Base-by-base conservation (phyloP, 345 rosid species). In the Ceriops tagal region DNA sequence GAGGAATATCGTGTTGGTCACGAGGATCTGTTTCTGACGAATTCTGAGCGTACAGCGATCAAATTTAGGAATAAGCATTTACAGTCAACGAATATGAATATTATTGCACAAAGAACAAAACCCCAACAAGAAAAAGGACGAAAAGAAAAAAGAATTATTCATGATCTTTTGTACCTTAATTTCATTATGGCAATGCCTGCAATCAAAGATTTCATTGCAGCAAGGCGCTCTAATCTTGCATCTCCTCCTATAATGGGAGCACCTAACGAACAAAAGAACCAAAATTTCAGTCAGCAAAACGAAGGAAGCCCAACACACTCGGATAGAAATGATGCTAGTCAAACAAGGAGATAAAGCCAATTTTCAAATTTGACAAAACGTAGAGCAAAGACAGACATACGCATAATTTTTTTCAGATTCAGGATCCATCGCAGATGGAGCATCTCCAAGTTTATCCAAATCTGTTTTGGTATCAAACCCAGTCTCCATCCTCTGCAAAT, bases 121-220 rank as follows among this genome's bases (percentile, higher is more conserved):
- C 55, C 43, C 24, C 35, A 7, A 43, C 13, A 27, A 27, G 43
- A 68, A 32, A 53, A 34, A 9, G 64, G 30, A 26, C 58, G 28
- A 26, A 11, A 0, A 13, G 55, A 34, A 21, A 26, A 27, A 59
- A 65, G 20, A 59, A 47, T 43, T 13, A 58, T 1, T 20, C 22
- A 22, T 15, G 53, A 1, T 5, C 11, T 37, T 53, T 24, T 35
- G n/a, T 59, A 91, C 98, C 95, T 86, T 93, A 21, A 81, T 85
- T 79, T 91, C 97, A 51, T 91, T 93, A 66, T 93, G 97, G 76
- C 98, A 93, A 82, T 91, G 96, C 71, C 98, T 86, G 75, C 98
- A 93, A 78, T 86, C 69, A 78, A 84, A 91, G 1, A 91, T 71
- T 70, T 91, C 95, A 77, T 87, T 79, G 68, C 98, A 93, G 47